Evolutionary conservation across 768 basidiomycete species (phyloP), one percentile per base, ranked within the genome.

Genomic region (Cyclocybe aegerita): DNA sequence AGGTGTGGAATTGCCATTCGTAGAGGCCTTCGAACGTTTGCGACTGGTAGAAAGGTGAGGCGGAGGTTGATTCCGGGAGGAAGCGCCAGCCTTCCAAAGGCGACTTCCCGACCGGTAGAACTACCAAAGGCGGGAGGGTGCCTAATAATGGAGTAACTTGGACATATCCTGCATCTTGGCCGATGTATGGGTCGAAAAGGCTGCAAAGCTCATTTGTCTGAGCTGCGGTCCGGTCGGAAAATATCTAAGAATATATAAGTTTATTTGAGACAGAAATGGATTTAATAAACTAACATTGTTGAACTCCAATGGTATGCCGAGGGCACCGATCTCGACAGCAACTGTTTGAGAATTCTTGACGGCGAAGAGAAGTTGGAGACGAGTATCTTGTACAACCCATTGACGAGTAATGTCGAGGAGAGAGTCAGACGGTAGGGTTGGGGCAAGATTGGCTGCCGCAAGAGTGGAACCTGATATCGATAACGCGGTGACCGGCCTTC

Each of bases 31-130:
- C 81, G 56, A 82, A 82, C 0, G 81, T 82, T 58, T 82, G 81
- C 1, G 79, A 80, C 55, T 81, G 80, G 55, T 82, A 82, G 50
- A 65, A 76, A 1, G 77, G 76, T 1, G 72, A 54, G 1, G 63
- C 68, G 3, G 70, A 65, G 0, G 78, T 80, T 15, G 71, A 70
- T 58, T 81, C 80, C 2, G 75, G 71, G 45, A 82, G 73, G 60
- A 81, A 81, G 31, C 80, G 68, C 80, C 80, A 82, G 17, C 80
- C 81, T 62, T 82, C 81, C 14, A 82, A 63, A n/a, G 81, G 80
- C 7, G 74, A 74, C 39, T 68, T 63, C 0, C 67, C 71, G 15
- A 71, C 73, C 0, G 79, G 79, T 5, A 72, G 57, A 3, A 81
- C 78, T 12, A 81, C 68, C 9, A 82, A 69, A 0, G 80, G 78